These are phyloP conservation scores for Mallotus nudiflorus DNA, from an alignment of 345 rosid species.

Conservation along the genomic window DNA sequence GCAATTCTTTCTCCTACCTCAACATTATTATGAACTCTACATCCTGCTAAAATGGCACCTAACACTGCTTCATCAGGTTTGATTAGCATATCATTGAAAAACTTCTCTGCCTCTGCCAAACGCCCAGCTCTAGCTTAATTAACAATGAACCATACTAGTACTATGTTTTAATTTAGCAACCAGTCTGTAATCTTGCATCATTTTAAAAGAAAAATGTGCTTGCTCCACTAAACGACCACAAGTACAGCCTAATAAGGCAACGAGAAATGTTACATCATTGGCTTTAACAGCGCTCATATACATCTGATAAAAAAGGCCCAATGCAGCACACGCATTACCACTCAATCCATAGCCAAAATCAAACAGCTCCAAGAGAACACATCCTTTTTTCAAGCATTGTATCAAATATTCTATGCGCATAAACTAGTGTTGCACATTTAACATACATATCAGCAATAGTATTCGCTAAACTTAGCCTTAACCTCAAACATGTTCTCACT, in stretches of 20 bases:
- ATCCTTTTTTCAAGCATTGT: constrained; percentile 46
- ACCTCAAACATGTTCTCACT: constrained; percentile 38
- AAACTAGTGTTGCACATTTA: constrained; percentile 39
- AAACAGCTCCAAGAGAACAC: constrained; percentile 71
- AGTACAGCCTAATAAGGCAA: constrained; percentile 58
- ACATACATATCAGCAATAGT: constrained; percentile 57
- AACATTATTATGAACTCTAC: constrained; percentile 54
- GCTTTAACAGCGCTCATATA: constrained; percentile 34
- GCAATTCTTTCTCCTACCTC: constrained; percentile 65
- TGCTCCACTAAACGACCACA: constrained; percentile 58
- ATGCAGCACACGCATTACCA: constrained; percentile 37
- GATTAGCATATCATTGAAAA: constrained; percentile 51
- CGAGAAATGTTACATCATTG: constrained; percentile 63
- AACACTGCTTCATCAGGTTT: constrained; percentile 62
- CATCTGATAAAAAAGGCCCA: constrained; percentile 51
- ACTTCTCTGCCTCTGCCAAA: constrained; percentile 57
- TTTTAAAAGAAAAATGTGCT: constrained; percentile 41
- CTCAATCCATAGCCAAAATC: constrained; percentile 58
- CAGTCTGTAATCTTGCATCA: constrained; percentile 42
- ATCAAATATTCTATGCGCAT: constrained; percentile 40
- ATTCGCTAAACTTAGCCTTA: constrained; percentile 58
- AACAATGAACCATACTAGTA: constrained; percentile 55
- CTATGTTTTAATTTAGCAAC: constrained; percentile 52
- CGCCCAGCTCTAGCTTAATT: constrained; percentile 60
- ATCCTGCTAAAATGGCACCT: constrained; percentile 52